A percentile compares a stretch with the other conserved stretches of the same genome.
These are phyloP conservation scores for Saussurea involucrata DNA, from an alignment of 129 eudicot species.

Conservation along the genomic window DNA sequence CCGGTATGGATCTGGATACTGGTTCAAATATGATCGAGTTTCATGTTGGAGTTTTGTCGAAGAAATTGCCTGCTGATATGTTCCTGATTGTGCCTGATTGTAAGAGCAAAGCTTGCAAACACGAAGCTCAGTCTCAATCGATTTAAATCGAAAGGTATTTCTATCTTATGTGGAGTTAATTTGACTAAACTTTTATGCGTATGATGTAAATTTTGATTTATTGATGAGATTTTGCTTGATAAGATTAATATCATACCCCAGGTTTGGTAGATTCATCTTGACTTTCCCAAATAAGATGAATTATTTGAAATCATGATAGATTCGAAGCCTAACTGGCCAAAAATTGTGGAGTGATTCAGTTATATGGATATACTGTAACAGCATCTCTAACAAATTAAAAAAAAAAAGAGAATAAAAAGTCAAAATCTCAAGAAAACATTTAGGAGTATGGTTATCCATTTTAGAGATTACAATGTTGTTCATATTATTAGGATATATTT, in stretches of 20 bases:
- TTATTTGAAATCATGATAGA: neutral
- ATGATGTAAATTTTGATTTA: neutral
- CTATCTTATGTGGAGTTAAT: neutral
- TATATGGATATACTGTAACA: neutral
- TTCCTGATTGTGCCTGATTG: constrained; percentile 58
- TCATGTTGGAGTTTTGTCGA: constrained; percentile 66
- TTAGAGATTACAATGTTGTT: too few species aligned
- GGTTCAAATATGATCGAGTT: constrained; percentile 47
- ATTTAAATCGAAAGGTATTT: constrained; percentile 24
- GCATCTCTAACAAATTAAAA: neutral
- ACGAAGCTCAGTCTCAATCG: neutral
- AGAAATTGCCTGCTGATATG: constrained; percentile 54
- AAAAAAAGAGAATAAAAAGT: neutral
- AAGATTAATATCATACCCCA: neutral
- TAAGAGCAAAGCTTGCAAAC: constrained; percentile 36
- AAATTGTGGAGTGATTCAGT: neutral
- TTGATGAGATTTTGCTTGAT: neutral
- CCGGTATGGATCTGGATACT: constrained; percentile 55
- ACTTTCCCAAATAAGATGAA: neutral
- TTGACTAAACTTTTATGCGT: neutral
- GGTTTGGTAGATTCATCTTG: neutral
- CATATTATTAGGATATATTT: too few species aligned
- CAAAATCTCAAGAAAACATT: too few species aligned
- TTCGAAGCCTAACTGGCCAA: neutral
- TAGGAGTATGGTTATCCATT: too few species aligned